phyloP scores from a whole-genome alignment of 163 green algal genomes.

The Chlorella variabilis region DNA sequence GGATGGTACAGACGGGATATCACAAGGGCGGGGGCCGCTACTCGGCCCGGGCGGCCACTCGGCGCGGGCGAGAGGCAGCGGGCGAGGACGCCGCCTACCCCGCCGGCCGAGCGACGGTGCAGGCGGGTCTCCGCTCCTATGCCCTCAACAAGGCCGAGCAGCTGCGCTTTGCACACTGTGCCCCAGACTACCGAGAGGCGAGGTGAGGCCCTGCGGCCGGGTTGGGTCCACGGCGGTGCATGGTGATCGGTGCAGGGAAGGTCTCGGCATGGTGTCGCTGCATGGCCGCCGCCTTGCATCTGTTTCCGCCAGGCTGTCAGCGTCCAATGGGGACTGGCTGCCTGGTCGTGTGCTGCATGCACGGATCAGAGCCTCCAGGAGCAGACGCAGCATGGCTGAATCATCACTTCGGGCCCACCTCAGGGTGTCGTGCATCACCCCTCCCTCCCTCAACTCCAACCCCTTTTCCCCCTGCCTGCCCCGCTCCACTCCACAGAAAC shows the following conservation, averaged over 20 bases:
- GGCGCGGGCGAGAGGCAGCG: background rate
- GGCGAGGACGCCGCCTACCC: constrained; percentile 30
- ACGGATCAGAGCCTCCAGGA: too few relatives aligned
- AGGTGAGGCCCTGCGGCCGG: too few relatives aligned
- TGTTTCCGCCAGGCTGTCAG: too few relatives aligned
- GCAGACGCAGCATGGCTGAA: too few relatives aligned
- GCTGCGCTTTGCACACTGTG: constrained; percentile 32
- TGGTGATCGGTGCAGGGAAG: too few relatives aligned
- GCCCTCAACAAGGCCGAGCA: constrained; percentile 54
- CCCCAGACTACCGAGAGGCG: constrained; percentile 53
- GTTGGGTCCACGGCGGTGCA: too few relatives aligned
- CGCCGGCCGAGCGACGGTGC: constrained; percentile 35
- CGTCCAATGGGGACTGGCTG: too few relatives aligned
- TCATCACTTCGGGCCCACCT: too few relatives aligned
- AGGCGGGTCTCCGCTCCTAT: constrained; percentile 48
- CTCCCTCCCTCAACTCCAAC: background rate
- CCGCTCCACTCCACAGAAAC: constrained; percentile 55
- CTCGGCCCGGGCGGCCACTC: background rate
- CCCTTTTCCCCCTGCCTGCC: background rate
- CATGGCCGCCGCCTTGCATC: too few relatives aligned
- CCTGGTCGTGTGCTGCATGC: too few relatives aligned
- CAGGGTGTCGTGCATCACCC: background rate
- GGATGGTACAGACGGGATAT: constrained; percentile 39
- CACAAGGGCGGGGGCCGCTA: constrained; percentile 6
- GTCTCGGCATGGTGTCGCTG: too few relatives aligned